Base-by-base conservation (phyloP, 768 basidiomycete species). In the Collybia sp. region DNA sequence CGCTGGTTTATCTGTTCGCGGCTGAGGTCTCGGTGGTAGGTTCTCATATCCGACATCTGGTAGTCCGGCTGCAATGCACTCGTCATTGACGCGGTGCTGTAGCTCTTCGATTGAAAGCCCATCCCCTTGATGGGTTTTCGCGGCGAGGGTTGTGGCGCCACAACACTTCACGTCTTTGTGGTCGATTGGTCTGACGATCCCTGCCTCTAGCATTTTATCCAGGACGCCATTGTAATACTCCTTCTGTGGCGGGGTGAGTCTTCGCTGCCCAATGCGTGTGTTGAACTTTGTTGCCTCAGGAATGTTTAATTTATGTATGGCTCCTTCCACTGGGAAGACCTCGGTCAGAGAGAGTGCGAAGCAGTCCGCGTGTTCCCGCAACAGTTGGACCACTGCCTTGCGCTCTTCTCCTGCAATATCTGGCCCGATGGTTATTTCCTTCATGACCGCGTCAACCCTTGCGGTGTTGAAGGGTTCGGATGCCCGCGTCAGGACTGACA, bases 291-390 rank as follows among this genome's bases (percentile, higher is more conserved):
- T 41, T 6, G 52, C 58, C 9, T 49, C 32, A 0, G 63, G 63
- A 1, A 75, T 57, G 42, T 69, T 54, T 4, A 73, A 57, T 10
- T 45, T 53, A 44, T 75, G 71, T 0, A 57, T 53, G 1, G 62
- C 62, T 1, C 59, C 33, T 10, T 10, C 11, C 11, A 34, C 33
- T 15, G 15, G 11, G 15, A 10, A 10, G 33, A 34, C 33, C 15
- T 34, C 33, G 33, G n/a, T n/a, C n/a, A n/a, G n/a, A n/a, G n/a
- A n/a, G n/a, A n/a, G n/a, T n/a, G n/a, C n/a, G n/a, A n/a, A 34
- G 33, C 33, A 34, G 33, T 34, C 33, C 15, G 33, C 33, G 15
- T 10, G 15, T 15, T 34, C 33, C 15, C 33, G 33, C 11, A 34
- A 10, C 15, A 15, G 10, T 15, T 10, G 33, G 10, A 34, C 15